phyloP scores from a whole-genome alignment of 345 rosid species.

The Pistacia atlantica region DNA sequence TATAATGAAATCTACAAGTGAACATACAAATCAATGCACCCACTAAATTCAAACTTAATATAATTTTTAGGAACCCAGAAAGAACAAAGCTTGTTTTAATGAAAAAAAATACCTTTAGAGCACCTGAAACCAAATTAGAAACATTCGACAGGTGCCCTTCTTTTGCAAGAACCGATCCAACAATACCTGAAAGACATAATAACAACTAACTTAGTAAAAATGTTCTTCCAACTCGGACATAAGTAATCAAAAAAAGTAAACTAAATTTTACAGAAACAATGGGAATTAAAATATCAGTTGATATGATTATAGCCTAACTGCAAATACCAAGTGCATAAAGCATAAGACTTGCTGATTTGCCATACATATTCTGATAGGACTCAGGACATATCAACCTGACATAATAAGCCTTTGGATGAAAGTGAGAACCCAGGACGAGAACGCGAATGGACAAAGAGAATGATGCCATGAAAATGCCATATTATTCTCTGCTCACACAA shows the following conservation, averaged over 20 bases:
- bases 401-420: neutral
- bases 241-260: neutral
- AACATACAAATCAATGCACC: neutral
- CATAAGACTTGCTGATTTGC: neutral
- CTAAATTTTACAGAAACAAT: neutral
- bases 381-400: neutral
- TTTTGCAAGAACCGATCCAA: constrained; percentile 83
- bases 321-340: neutral
- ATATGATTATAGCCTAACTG: too few relatives aligned
- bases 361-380: neutral
- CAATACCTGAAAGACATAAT: constrained; percentile 52
- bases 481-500: neutral
- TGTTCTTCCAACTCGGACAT: neutral
- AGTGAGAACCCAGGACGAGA: neutral
- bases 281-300: neutral
- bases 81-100: constrained; percentile 3
- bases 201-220: constrained; percentile 9
- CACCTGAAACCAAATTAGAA: constrained; percentile 65
- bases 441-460: neutral
- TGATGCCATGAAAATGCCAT: neutral
- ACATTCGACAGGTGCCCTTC: constrained; percentile 57
- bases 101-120: constrained; percentile 61
- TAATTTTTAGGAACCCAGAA: neutral
- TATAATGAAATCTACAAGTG: neutral
- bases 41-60: neutral